A percentile compares a stretch with the other conserved stretches of the same genome.
Evolutionary conservation across 805 yeast genomes (phyloP).

Genomic region (Cyberlindnera americana): DNA sequence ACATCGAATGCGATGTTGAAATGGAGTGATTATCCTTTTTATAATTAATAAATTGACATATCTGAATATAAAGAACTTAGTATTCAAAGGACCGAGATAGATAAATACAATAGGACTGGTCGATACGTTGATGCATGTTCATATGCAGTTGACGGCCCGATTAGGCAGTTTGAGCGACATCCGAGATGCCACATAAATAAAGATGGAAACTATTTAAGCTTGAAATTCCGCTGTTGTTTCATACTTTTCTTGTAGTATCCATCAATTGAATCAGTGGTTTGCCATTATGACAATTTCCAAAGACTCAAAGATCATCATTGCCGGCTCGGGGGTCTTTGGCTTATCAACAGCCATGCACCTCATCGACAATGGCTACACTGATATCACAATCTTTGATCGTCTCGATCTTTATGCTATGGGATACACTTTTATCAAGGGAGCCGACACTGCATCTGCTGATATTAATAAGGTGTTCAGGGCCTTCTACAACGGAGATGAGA

Average conservation of each 20-base stretch:
- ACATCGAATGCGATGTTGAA: constrained; percentile 2
- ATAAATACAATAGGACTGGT: too few relatives aligned
- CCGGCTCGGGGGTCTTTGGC: constrained; percentile 53
- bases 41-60: too few relatives aligned
- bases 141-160: too few relatives aligned
- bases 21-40: not conserved
- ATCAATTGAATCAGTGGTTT: too few relatives aligned
- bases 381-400: constrained; percentile 38
- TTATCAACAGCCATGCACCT: constrained; percentile 43
- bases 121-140: too few relatives aligned
- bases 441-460: constrained; percentile 41
- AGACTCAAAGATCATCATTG: constrained; percentile 32
- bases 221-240: too few relatives aligned
- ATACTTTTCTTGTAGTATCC: too few relatives aligned
- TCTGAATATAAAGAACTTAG: too few relatives aligned
- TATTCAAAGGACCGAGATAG: too few relatives aligned
- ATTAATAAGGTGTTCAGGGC: constrained; percentile 39
- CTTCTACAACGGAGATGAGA: constrained; percentile 34
- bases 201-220: not conserved
- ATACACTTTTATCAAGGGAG: constrained; percentile 34
- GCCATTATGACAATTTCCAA: constrained; percentile 2
- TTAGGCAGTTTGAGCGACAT: constrained; percentile 5
- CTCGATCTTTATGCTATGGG: constrained; percentile 28
- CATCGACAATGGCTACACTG: constrained; percentile 33
- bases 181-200: constrained; percentile 1